A percentile compares a stretch with the other conserved stretches of the same genome.
Conservation (phyloP, 2,329 filamentous ascomycete species). For the Fusarium anthophilum region DNA sequence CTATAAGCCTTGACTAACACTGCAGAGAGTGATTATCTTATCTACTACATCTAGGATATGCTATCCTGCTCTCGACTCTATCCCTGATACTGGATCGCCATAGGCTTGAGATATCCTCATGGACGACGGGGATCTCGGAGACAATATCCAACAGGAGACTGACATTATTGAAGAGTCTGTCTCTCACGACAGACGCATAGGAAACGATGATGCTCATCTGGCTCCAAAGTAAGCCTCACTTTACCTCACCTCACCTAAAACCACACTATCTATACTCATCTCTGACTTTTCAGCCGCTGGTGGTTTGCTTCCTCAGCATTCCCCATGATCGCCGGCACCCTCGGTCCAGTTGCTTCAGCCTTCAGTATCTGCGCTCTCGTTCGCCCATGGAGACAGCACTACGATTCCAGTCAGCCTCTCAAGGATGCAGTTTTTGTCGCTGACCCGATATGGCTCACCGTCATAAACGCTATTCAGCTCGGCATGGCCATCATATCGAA, state of each 20-base stretch:
- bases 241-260: neutral
- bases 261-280: neutral
- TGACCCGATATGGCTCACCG: slow-evolving; percentile 79
- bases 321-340: slow-evolving; percentile 82
- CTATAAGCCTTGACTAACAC: neutral
- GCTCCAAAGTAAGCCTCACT: slow-evolving; percentile 53
- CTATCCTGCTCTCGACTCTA: neutral
- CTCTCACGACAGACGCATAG: slow-evolving; percentile 42
- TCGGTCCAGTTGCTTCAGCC: slow-evolving; percentile 87
- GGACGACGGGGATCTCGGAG: slow-evolving; percentile 53
- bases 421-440: slow-evolving; percentile 61
- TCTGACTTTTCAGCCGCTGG: slow-evolving; percentile 58
- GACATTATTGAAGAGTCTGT: slow-evolving; percentile 42
- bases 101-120: slow-evolving; percentile 40
- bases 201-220: slow-evolving; percentile 54
- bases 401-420: slow-evolving; percentile 57
- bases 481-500: slow-evolving; percentile 81
- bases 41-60: neutral
- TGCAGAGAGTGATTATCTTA: neutral
- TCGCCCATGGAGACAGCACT: slow-evolving; percentile 75
- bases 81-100: neutral
- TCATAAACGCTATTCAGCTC: slow-evolving; percentile 81
- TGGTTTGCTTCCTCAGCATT: slow-evolving; percentile 73
- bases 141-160: slow-evolving; percentile 50
- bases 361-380: slow-evolving; percentile 90